These are phyloP conservation scores for Pisolithus orientalis DNA, from an alignment of 768 basidiomycete species.

Conservation along the genomic window DNA sequence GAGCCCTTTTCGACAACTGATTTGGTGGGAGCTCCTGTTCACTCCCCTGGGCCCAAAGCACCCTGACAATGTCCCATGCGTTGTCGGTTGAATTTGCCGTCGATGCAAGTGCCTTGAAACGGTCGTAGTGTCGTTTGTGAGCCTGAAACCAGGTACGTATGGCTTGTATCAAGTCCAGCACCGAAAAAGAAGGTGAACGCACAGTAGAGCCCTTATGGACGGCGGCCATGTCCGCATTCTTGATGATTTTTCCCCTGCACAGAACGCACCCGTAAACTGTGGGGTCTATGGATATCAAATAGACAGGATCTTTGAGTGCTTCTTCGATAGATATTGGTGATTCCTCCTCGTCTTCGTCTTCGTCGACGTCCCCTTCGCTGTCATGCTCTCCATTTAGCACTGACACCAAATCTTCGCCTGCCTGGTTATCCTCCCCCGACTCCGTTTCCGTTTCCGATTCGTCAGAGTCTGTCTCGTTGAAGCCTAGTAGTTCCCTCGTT, in stretches of 20 bases:
- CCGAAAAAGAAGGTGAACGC: constrained; percentile 29
- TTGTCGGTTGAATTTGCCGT: constrained; percentile 37
- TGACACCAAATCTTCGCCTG: constrained; percentile 14
- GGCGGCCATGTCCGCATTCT: constrained; percentile 47
- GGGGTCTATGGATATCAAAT: constrained; percentile 49
- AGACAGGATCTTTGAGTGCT: constrained; percentile 60
- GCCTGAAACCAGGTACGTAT: constrained; percentile 34
- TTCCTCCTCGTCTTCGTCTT: constrained; percentile 24
- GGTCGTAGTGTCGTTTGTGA: constrained; percentile 55
- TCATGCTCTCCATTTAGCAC: constrained; percentile 23
- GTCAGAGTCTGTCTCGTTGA: constrained; percentile 73
- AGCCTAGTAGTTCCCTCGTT: constrained; percentile 55
- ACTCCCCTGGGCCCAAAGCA: constrained; percentile 4
- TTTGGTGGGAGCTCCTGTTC: constrained; percentile 5
- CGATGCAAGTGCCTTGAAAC: constrained; percentile 39
- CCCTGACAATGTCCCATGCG: constrained; percentile 38
- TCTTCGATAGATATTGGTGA: constrained; percentile 49
- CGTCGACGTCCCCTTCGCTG: constrained; percentile 18
- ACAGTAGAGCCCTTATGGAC: constrained; percentile 60
- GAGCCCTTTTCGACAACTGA: constrained; percentile 49
- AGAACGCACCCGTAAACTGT: constrained; percentile 55
- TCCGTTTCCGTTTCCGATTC: constrained; percentile 53
- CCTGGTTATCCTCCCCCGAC: constrained; percentile 22
- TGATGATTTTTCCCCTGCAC: constrained; percentile 71
- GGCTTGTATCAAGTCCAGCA: not conserved